Percentiles rank a stretch among this genome's conserved stretches.
Evolutionary conservation across 140 eudicot genomes (phyloP).

Genomic region (Senecio squalidus): DNA sequence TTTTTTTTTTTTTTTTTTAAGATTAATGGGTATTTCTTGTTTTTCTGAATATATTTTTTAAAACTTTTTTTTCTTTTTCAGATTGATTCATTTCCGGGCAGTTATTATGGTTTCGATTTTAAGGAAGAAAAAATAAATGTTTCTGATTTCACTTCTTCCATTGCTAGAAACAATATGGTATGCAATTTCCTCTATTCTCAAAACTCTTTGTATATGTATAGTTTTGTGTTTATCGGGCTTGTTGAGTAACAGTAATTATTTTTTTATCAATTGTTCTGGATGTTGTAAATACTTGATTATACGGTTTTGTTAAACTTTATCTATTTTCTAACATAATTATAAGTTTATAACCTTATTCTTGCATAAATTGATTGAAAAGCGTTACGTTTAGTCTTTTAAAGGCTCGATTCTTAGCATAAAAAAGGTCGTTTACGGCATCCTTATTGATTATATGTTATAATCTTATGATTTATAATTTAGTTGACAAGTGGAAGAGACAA

Average conservation of each 20-base stretch:
- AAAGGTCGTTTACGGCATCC: too few species aligned
- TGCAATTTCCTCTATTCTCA: not conserved
- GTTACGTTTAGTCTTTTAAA: too few species aligned
- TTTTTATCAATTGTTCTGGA: not conserved
- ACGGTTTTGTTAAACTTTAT: too few species aligned
- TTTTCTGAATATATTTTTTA: not conserved
- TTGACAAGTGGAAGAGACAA: too few species aligned
- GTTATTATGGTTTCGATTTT: constrained; percentile 28
- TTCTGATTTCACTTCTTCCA: constrained; percentile 43
- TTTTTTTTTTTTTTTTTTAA: not conserved
- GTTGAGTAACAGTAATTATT: not conserved
- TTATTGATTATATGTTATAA: too few species aligned
- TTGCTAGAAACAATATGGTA: constrained; percentile 33
- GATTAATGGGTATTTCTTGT: constrained; percentile 7
- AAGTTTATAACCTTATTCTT: too few species aligned
- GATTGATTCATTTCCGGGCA: constrained; percentile 55
- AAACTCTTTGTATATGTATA: not conserved
- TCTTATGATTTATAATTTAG: too few species aligned
- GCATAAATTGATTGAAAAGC: too few species aligned
- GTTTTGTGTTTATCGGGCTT: too few species aligned
- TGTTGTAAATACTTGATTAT: too few species aligned
- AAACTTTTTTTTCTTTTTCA: constrained; percentile 30
- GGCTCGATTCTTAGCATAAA: too few species aligned
- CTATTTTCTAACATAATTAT: too few species aligned
- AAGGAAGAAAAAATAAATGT: constrained; percentile 33